These are phyloP conservation scores for Tulasnella sp. DNA, from an alignment of 768 basidiomycete species.

Conservation along the genomic window DNA sequence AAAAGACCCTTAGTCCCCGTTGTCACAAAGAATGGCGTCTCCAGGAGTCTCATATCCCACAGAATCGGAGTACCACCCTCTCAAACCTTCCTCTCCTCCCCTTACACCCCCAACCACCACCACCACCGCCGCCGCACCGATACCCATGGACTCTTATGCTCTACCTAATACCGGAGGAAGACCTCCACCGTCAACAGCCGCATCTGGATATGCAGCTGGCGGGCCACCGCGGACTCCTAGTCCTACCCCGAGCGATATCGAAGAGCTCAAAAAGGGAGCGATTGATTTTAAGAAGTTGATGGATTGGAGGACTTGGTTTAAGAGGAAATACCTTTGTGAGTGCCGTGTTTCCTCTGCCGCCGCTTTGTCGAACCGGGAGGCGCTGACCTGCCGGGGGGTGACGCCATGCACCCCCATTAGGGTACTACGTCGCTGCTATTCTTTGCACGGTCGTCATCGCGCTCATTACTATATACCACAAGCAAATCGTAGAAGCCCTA, in stretches of 20 bases:
- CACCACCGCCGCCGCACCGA: not conserved
- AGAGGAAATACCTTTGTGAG: conserved; percentile 31
- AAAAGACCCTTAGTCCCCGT: not conserved
- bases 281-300: conserved; percentile 29
- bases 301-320: conserved; percentile 29
- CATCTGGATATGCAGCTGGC: not conserved
- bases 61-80: not conserved
- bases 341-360: not conserved
- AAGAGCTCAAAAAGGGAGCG: conserved; percentile 24
- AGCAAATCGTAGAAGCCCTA: conserved; percentile 67
- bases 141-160: not conserved
- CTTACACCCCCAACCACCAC: no score
- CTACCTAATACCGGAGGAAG: conserved; percentile 1
- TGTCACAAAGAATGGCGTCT: conserved; percentile 5
- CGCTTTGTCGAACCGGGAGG: not conserved
- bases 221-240: conserved; percentile 25
- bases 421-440: conserved; percentile 39
- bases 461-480: conserved; percentile 60
- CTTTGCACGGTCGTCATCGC: conserved; percentile 48
- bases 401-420: conserved; percentile 21
- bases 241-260: conserved; percentile 28
- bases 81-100: conserved; percentile 7
- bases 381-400: not conserved
- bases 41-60: conserved; percentile 8
- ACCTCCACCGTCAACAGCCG: not conserved